phyloP scores from a whole-genome alignment of 192 early-diverging fungal species.

The Coemansia sp. region DNA sequence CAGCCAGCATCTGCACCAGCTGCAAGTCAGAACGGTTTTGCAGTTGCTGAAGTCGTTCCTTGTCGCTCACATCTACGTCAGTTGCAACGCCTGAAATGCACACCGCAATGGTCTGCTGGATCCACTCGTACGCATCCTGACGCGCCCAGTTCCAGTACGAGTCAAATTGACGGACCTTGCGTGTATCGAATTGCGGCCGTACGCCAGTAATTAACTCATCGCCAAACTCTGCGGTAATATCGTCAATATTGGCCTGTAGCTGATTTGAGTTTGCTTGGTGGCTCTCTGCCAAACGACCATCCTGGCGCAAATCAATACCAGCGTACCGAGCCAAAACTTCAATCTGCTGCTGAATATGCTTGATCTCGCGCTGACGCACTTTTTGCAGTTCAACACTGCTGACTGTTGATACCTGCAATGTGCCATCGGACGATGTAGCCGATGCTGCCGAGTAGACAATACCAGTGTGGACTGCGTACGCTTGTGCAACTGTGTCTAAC shows the following conservation, averaged over 20 bases:
- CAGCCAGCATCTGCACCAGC: constrained; percentile 77
- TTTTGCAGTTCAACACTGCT: constrained; percentile 87
- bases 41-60: constrained; percentile 35
- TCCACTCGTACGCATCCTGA: no score
- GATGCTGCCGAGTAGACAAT: constrained; percentile 54
- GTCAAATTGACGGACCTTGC: constrained; percentile 77
- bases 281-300: constrained; percentile 62
- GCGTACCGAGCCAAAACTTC: constrained; percentile 82
- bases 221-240: constrained; percentile 80
- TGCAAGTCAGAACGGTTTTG: constrained; percentile 81
- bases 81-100: constrained; percentile 68
- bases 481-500: constrained; percentile 73
- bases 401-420: constrained; percentile 60
- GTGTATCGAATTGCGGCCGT: constrained; percentile 69
- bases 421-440: neutral
- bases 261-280: constrained; percentile 59
- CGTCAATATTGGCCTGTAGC: constrained; percentile 75
- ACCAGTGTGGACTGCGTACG: constrained; percentile 74
- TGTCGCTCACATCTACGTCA: constrained; percentile 65
- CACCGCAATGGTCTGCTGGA: constrained; percentile 70
- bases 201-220: constrained; percentile 77
- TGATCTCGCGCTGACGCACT: constrained; percentile 70
- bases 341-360: constrained; percentile 78
- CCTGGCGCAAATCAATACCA: constrained; percentile 70
- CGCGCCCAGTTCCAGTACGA: no score